Evolutionary conservation across 2,329 filamentous ascomycete genomes (phyloP), one percentile per base, ranked within the genome.

Genomic region (Fusarium caatingaense): DNA sequence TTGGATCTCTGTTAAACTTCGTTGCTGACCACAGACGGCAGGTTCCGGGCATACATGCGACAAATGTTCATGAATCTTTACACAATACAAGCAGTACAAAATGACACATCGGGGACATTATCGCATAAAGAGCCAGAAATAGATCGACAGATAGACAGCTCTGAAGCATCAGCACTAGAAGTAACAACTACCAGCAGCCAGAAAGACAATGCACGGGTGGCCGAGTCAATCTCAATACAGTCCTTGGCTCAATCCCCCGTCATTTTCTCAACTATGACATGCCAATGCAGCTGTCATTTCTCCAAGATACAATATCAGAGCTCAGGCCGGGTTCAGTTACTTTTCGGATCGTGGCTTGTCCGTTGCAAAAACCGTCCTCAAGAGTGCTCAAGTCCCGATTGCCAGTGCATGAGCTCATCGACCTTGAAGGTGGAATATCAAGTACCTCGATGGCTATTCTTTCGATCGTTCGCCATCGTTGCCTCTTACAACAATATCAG

Each of bases 301-400:
- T 28, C 30, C 0, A 11, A 59, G 34, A 42, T 3, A 1, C 48
- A 44, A 15, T 60, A 54, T 7, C 30, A 28, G 47, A 60, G 10
- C 20, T 27, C 57, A 11, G 23, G 21, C 2, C 70, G 68, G 66
- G 21, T 32, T 4, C n/a, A 53, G 11, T 32, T 63, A 20, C 37
- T 69, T 3, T 21, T 70, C 10, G 68, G 62, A 0, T 67, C 62
- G 4, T 70, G 58, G 49, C 66, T 69, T 27, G 44, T 70, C 2
- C 37, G 20, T 16, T 67, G 47, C 21, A 45, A 42, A 1, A 45
- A 46, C 6, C 21, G 42, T 1, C 18, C 50, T 6, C 25, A 34
- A 13, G 11, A 48, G 4, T 70, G 66, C 18, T 64, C 60, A 1
- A 21, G 46, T 18, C 34, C 45, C 6, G 20, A 8, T 7, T 68